These are phyloP conservation scores for Carex sylvatica DNA, from an alignment of 202 grass and related monocot genomes.

Conservation along the genomic window DNA sequence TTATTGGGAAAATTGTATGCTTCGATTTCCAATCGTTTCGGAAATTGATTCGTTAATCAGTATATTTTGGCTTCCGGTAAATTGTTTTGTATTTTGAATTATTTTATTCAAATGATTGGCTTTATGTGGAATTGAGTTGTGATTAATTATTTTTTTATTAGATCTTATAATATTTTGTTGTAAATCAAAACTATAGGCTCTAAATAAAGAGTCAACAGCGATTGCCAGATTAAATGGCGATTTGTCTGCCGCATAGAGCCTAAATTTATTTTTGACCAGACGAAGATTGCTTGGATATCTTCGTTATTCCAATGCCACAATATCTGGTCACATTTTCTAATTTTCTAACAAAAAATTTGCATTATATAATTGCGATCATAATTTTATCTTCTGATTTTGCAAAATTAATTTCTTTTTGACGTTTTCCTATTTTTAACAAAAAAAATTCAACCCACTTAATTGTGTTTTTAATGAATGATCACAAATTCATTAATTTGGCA, in stretches of 20 bases:
- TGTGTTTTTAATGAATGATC: background rate
- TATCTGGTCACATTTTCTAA: conserved; percentile 30
- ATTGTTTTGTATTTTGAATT: too few species aligned
- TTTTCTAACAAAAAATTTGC: background rate
- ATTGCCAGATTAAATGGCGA: conserved; percentile 31
- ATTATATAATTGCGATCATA: background rate
- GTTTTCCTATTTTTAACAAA: too few species aligned
- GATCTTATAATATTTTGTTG: background rate
- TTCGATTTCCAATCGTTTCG: background rate
- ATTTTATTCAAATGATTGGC: too few species aligned
- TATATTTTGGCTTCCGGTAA: too few species aligned
- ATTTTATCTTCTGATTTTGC: background rate
- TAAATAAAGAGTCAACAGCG: conserved; percentile 43
- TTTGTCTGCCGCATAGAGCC: conserved; percentile 54
- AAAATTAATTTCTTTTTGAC: background rate
- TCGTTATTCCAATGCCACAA: conserved; percentile 41
- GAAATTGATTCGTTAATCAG: too few species aligned
- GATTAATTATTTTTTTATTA: background rate
- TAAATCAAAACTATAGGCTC: background rate
- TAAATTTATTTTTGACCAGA: conserved; percentile 25
- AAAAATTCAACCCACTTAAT: background rate
- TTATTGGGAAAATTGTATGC: background rate
- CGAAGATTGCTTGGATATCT: conserved; percentile 43
- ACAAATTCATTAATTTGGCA: background rate
- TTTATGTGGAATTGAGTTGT: background rate